Evolutionary conservation across 371 early-diverging fungal species (phyloP).

Genomic region (Nosema muscidifuracis): DNA sequence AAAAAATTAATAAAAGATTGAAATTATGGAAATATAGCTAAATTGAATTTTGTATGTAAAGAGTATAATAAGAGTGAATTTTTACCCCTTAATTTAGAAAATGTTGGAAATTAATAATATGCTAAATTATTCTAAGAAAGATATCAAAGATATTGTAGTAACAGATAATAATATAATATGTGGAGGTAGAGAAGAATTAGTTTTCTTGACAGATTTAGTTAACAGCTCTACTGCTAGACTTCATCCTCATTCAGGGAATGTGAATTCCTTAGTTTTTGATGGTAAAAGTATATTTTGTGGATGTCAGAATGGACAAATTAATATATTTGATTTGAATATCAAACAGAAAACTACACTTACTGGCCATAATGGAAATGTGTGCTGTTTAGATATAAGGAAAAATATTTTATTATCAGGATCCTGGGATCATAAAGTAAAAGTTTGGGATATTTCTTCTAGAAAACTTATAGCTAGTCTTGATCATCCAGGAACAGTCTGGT

Average conservation of each 20-base stretch:
- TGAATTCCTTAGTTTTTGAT: conserved; percentile 40
- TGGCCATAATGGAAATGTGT: conserved; percentile 56
- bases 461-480: conserved; percentile 6
- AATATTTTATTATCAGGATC: conserved; percentile 48
- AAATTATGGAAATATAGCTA: too few species aligned
- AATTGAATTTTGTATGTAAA: too few species aligned
- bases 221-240: background rate
- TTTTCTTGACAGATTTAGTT: conserved; percentile 15
- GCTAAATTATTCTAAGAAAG: conserved; percentile 8
- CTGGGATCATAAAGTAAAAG: conserved; percentile 57
- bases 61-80: too few species aligned
- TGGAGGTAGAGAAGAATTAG: conserved; percentile 37
- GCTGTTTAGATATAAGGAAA: conserved; percentile 38
- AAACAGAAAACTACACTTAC: background rate
- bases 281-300: conserved; percentile 35
- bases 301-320: conserved; percentile 45
- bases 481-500: conserved; percentile 57
- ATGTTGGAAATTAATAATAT: conserved; percentile 1
- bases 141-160: conserved; percentile 47
- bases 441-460: conserved; percentile 6
- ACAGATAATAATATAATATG: conserved; percentile 13
- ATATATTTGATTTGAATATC: conserved; percentile 5
- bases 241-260: conserved; percentile 20
- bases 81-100: background rate
- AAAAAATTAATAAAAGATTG: too few species aligned